A percentile compares a stretch with the other conserved stretches of the same genome.
phyloP scores from a whole-genome alignment of 169 alveolate species.

The Cryptosporidium parvum region DNA sequence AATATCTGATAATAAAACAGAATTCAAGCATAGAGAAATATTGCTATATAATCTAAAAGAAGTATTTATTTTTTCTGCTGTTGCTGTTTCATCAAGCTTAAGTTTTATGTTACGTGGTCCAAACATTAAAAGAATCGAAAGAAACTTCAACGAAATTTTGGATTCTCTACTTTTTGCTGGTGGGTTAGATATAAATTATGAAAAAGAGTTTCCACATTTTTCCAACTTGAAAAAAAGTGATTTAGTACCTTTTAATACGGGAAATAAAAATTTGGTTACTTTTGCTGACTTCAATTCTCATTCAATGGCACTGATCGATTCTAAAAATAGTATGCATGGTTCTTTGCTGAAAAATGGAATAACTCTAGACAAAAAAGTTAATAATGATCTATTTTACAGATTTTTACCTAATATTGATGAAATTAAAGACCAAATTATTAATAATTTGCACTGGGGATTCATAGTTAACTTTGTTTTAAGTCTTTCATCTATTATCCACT shows the following conservation, averaged over 20 bases:
- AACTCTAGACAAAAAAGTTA: neutral
- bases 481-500: slow-evolving; percentile 12
- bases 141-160: slow-evolving; percentile 16
- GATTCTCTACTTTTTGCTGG: slow-evolving; percentile 69
- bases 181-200: slow-evolving; percentile 32
- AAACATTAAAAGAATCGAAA: slow-evolving; percentile 14
- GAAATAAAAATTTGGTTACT: neutral
- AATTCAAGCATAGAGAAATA: neutral
- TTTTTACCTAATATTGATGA: slow-evolving; percentile 6
- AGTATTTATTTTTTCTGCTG: neutral
- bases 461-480: slow-evolving; percentile 10
- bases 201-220: neutral
- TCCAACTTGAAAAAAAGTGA: neutral
- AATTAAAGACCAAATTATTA: slow-evolving; percentile 14
- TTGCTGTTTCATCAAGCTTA: slow-evolving; percentile 48
- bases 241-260: neutral
- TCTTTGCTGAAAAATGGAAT: neutral
- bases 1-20: neutral
- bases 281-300: neutral
- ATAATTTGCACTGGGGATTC: slow-evolving; percentile 19
- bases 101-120: slow-evolving; percentile 75
- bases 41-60: slow-evolving; percentile 11
- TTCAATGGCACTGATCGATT: neutral
- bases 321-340: neutral
- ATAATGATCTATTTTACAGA: neutral